Percentiles rank a stretch among this genome's conserved stretches.
These are phyloP conservation scores for Alternaria gaisen DNA, from an alignment of 2,329 filamentous ascomycete species.

Conservation along the genomic window DNA sequence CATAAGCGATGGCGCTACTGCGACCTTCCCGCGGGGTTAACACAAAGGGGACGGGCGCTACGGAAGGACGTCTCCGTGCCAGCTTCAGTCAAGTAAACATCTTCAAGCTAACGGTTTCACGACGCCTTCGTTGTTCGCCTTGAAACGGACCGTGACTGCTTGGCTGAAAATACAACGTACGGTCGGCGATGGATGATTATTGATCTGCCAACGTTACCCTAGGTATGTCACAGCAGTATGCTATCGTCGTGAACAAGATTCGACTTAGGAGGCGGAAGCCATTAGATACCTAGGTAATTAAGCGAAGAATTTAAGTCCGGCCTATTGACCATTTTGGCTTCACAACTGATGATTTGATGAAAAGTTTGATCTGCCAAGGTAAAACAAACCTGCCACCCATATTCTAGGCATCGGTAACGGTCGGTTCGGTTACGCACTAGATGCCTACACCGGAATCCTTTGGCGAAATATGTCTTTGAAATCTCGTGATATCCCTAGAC, in stretches of 20 bases:
- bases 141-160: neutral
- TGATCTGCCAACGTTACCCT: neutral
- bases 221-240: too few species aligned
- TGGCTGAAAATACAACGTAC: neutral
- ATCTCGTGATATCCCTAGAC: neutral
- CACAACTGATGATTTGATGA: too few species aligned
- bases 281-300: too few species aligned
- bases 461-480: neutral
- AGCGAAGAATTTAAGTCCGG: too few species aligned
- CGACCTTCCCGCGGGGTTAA: conserved; percentile 9
- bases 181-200: neutral
- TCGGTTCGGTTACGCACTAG: neutral
- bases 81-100: conserved; percentile 4
- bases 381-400: neutral
- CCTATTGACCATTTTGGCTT: too few species aligned
- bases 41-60: neutral
- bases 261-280: too few species aligned
- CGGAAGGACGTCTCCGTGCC: conserved; percentile 8
- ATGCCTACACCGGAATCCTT: neutral
- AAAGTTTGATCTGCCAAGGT: neutral
- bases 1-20: conserved; percentile 9
- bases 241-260: too few species aligned
- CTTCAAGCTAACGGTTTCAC: neutral
- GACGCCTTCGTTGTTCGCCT: neutral
- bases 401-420: neutral